Evolutionary conservation across 768 basidiomycete genomes (phyloP).

Genomic region (Mycena chlorophos): DNA sequence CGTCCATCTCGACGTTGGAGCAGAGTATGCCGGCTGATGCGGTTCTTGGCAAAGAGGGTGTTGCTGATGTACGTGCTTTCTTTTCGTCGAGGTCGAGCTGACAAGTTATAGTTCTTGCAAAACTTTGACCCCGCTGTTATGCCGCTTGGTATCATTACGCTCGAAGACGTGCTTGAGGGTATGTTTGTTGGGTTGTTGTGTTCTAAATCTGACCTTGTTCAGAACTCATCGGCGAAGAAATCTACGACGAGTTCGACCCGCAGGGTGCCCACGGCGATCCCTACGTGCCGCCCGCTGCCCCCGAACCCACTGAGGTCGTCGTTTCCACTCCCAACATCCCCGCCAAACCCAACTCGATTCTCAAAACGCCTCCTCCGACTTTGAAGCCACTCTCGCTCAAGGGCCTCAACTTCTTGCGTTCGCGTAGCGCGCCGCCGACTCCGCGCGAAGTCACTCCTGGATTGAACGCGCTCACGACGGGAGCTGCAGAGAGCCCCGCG

Average conservation of each 20-base stretch:
- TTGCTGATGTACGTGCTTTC: constrained; percentile 58
- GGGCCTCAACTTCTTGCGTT: constrained; percentile 52
- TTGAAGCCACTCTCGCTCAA: constrained; percentile 46
- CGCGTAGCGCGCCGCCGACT: constrained; percentile 59
- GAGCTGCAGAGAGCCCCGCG: constrained; percentile 17
- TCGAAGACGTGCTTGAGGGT: constrained; percentile 93
- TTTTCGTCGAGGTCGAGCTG: not conserved
- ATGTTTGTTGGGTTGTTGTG: constrained; percentile 6
- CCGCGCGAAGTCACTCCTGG: constrained; percentile 35
- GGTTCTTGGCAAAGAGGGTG: constrained; percentile 70
- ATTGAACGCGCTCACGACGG: constrained; percentile 5
- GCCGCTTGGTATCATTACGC: constrained; percentile 88
- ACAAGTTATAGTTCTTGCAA: constrained; percentile 63
- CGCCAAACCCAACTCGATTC: constrained; percentile 19
- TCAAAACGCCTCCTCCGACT: constrained; percentile 26
- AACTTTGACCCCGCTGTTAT: constrained; percentile 78
- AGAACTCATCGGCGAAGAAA: constrained; percentile 93
- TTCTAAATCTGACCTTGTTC: not conserved
- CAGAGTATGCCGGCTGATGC: constrained; percentile 91
- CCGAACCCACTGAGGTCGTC: constrained; percentile 11
- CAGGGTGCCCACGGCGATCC: constrained; percentile 66
- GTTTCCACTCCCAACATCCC: constrained; percentile 28
- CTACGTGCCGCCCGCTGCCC: constrained; percentile 40
- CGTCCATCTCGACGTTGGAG: constrained; percentile 55
- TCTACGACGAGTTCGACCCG: constrained; percentile 87